These are phyloP conservation scores for Cryptosporidium bovis DNA, from an alignment of 169 alveolate species.

Conservation along the genomic window DNA sequence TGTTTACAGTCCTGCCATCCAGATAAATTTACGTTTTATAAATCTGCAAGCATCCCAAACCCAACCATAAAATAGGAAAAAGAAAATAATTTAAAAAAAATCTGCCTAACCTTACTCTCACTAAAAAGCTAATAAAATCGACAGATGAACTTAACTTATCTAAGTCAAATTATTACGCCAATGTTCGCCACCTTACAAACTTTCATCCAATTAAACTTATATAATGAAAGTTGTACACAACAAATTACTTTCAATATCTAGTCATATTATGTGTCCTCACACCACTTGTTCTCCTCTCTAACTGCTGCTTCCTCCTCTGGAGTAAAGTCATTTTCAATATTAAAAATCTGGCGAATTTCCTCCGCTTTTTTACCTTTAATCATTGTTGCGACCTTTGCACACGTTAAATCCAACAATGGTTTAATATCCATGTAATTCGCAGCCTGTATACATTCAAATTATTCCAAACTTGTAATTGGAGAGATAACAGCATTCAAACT, in stretches of 20 bases:
- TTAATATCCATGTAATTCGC: slow-evolving; percentile 94
- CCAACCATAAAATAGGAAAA: too few species aligned
- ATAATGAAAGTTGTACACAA: too few species aligned
- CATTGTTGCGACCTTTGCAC: slow-evolving; percentile 95
- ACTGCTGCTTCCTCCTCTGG: slow-evolving; percentile 96
- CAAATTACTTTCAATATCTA: too few species aligned
- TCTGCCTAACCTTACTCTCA: too few species aligned
- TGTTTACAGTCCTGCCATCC: neutral
- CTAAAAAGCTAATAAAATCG: too few species aligned
- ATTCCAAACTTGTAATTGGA: neutral
- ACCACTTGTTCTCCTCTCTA: slow-evolving; percentile 95
- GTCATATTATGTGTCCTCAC: slow-evolving; percentile 85
- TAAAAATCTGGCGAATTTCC: slow-evolving; percentile 92
- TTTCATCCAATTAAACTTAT: too few species aligned
- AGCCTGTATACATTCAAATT: slow-evolving; percentile 82
- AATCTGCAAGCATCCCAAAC: too few species aligned
- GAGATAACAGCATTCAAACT: slow-evolving; percentile 1
- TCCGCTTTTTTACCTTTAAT: slow-evolving; percentile 94
- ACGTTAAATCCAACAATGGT: slow-evolving; percentile 91
- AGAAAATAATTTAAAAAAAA: too few species aligned
- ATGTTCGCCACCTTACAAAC: too few species aligned
- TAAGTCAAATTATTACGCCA: too few species aligned
- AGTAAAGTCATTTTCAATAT: slow-evolving; percentile 93
- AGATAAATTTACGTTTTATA: too few species aligned
- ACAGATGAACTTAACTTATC: too few species aligned